Evolutionary conservation across 2,329 filamentous ascomycete genomes (phyloP), one percentile per base, ranked within the genome.

Genomic region (Mycosphaerelloides madeirae): DNA sequence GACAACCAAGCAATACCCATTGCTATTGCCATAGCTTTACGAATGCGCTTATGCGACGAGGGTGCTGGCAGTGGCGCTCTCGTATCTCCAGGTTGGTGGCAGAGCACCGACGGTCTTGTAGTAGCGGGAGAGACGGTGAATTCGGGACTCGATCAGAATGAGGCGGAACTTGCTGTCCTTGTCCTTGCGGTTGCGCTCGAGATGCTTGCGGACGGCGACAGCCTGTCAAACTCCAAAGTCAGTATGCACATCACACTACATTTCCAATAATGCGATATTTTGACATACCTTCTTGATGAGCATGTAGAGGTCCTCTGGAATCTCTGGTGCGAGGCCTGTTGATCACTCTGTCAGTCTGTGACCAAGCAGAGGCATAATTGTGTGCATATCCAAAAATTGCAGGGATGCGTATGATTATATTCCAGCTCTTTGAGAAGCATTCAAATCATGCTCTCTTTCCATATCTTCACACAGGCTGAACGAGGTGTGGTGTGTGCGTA

Each of bases 161-260:
- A 98, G 87, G 71, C 93, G 91, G 87, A 98, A 98, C 83, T 98
- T 98, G 81, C 85, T 87, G 82, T 98, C 93, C 81, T 89, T 95
- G 83, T 98, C 93, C 84, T 98, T 98, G 78, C 93, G 91, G 85
- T 98, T 98, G 77, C 88, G 88, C 84, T 96, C 89, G 63, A 98
- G 88, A 79, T 98, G 94, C 87, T 98, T 98, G 79, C 93, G 91
- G 79, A 98, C 93, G 70, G 90, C 85, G 65, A 96, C 90, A 65
- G 90, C 90, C 89, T 93, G 52, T n/a, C n/a, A n/a, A n/a, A n/a
- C n/a, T n/a, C n/a, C n/a, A 28, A 36, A 7, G 19, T 16, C 19
- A 25, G 18, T 33, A 45, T 28, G 35, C 22, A 25, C 9, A 5
- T 43, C 29, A 46, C 38, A 13, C 25, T 8, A 22, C 32, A 33